A percentile compares a stretch with the other conserved stretches of the same genome.
Conservation (phyloP, 129 eudicot genomes). For the Calendula officinalis region DNA sequence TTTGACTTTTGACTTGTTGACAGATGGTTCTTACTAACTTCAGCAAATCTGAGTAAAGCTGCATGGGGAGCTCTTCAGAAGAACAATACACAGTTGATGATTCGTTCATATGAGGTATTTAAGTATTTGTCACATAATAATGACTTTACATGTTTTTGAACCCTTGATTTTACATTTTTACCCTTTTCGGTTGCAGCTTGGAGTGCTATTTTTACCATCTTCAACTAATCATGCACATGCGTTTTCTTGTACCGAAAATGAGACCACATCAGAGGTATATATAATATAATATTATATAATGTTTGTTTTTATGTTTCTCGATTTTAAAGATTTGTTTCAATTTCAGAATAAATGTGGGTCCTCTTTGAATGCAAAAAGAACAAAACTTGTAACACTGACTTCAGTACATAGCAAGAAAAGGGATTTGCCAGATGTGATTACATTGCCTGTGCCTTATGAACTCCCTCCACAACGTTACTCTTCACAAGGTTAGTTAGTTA, state of each 20-base stretch:
- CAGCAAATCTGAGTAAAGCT: constrained; percentile 98
- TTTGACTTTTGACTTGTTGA: background rate
- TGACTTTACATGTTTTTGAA: background rate
- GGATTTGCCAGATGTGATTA: constrained; percentile 50
- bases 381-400: constrained; percentile 67
- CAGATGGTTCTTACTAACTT: constrained; percentile 97
- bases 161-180: constrained; percentile 16
- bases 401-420: constrained; percentile 41
- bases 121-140: background rate
- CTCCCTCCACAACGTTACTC: constrained; percentile 87
- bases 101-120: constrained; percentile 95
- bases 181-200: constrained; percentile 50
- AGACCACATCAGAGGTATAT: constrained; percentile 41
- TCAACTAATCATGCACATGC: constrained; percentile 33
- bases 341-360: constrained; percentile 47
- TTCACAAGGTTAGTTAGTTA: constrained; percentile 47
- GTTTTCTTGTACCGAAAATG: constrained; percentile 78
- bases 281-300: too few relatives aligned
- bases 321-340: background rate
- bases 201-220: constrained; percentile 84
- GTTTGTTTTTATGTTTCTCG: background rate
- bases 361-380: constrained; percentile 30
- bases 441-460: constrained; percentile 82
- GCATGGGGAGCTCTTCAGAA: constrained; percentile 99
- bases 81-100: constrained; percentile 89